A percentile compares a stretch with the other conserved stretches of the same genome.
phyloP scores from a whole-genome alignment of 139 green algal species.

The Pleodorina starrii region DNA sequence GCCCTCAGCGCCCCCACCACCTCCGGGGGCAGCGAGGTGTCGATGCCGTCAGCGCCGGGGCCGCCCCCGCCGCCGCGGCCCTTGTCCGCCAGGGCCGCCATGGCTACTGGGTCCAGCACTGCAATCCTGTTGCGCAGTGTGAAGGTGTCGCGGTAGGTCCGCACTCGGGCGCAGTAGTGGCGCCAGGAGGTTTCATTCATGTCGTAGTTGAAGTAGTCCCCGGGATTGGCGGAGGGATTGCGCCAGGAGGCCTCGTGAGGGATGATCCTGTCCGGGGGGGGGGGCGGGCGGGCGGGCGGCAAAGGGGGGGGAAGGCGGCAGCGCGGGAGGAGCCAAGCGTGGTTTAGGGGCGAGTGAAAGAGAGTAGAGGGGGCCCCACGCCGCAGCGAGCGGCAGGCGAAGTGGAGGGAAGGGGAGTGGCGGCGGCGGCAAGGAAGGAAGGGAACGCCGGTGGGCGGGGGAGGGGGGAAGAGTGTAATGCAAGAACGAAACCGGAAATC shows the following conservation, averaged over 20 bases:
- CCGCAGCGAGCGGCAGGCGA: no score
- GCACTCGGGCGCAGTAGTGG: conserved; percentile 77
- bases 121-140: conserved; percentile 48
- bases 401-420: no score
- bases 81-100: no score
- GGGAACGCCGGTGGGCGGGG: no score
- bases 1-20: conserved; percentile 47
- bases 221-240: conserved; percentile 73
- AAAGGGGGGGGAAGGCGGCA: no score
- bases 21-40: conserved; percentile 60
- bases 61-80: background rate
- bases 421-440: no score
- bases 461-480: no score
- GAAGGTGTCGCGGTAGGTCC: conserved; percentile 67
- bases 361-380: no score
- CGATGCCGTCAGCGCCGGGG: background rate
- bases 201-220: conserved; percentile 94
- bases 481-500: no score
- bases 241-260: conserved; percentile 81
- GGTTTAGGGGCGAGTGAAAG: no score
- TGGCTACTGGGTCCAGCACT: conserved; percentile 34
- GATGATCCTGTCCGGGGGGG: conserved; percentile 69
- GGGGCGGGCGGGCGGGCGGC: background rate
- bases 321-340: no score
- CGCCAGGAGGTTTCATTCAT: conserved; percentile 79